Base-by-base conservation (phyloP, 306 rosid species). In the Rosa chinensis region DNA sequence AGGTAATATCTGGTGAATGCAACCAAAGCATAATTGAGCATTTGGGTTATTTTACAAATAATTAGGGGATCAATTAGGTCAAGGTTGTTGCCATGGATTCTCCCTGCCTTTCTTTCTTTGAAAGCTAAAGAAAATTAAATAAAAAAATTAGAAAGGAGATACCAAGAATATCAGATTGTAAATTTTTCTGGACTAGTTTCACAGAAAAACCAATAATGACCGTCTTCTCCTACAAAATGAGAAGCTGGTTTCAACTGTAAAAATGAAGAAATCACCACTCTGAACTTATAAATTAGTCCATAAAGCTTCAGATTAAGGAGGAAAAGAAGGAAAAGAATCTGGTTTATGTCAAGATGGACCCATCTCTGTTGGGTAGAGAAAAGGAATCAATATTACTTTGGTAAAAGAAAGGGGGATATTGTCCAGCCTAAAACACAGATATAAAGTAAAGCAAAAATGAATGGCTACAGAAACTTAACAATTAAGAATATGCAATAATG, bases 391-490 rank as follows among this genome's bases (percentile, higher is more conserved):
- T 17, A 77, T 21, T 40, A 73, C 86, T 87, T 87, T 81, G 80
- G 77, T 47, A 82, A 90, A 90, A 89, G 85, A 80, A 63, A 55
- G 72, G 18, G 73, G 73, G 76, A 81, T 80, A 76, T 52, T 62
- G 82, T 84, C 82, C 90, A 90, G 92, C 92, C 90, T 84, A 88
- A 84, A 61, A 88, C 89, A 84, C 85, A 82, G 76, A 21, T 70
- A 39, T 17, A 66, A 66, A 66, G 71, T 16, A 86, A 79, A 80
- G 74, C 72, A 56, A 32, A 70, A 44, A 56, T 59, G 66, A 63
- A 40, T 80, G 62, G 74, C 81, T 28, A 73, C 79, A 82, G 56
- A 86, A 72, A 83, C 96, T 89, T 94, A 87, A 88, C 86, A 28
- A 81, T 77, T 86, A 94, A 90, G 98, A 50, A 40, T 73, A 62